A percentile compares a stretch with the other conserved stretches of the same genome.
Evolutionary conservation across 352 stramenopile genomes (phyloP).

Genomic region (Globisporangium polare): DNA sequence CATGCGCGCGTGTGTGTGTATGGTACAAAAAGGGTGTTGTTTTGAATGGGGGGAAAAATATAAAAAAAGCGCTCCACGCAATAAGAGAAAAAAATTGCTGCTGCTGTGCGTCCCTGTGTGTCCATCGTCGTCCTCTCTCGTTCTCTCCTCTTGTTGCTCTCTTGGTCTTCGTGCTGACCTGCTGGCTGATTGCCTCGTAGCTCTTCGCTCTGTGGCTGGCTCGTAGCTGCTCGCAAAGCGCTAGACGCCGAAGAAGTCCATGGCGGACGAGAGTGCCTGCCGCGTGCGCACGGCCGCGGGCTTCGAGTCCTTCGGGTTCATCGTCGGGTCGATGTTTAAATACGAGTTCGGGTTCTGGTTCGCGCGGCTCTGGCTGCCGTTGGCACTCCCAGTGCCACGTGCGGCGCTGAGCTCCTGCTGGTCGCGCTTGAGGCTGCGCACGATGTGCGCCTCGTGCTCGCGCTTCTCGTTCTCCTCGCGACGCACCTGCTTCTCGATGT

Average conservation of each 20-base stretch:
- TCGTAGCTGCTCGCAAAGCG: neutral
- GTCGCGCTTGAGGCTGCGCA: constrained; percentile 76
- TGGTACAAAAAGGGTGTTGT: constrained; percentile 15
- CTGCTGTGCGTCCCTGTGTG: constrained; percentile 4
- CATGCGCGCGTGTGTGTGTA: constrained; percentile 1
- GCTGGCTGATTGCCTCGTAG: neutral
- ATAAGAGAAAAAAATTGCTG: constrained; percentile 13
- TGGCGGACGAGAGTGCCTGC: constrained; percentile 76
- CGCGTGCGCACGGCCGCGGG: constrained; percentile 67
- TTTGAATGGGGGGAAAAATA: constrained; percentile 4
- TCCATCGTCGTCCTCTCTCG: neutral
- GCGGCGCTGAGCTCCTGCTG: constrained; percentile 35
- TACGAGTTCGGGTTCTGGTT: constrained; percentile 19
- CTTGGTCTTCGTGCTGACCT: neutral
- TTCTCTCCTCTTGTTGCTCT: neutral
- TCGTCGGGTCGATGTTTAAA: constrained; percentile 59
- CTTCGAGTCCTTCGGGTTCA: constrained; percentile 82
- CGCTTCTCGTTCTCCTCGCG: constrained; percentile 84
- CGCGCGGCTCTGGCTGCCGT: constrained; percentile 7
- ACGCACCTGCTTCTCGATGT: constrained; percentile 81
- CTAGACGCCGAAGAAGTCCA: constrained; percentile 87
- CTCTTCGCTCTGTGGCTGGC: neutral
- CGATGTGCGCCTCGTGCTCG: constrained; percentile 82
- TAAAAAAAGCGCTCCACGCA: constrained; percentile 8
- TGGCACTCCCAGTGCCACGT: constrained; percentile 25